Base-by-base conservation (phyloP, 2,329 filamentous ascomycete species). In the Paecilomyces niveus region DNA sequence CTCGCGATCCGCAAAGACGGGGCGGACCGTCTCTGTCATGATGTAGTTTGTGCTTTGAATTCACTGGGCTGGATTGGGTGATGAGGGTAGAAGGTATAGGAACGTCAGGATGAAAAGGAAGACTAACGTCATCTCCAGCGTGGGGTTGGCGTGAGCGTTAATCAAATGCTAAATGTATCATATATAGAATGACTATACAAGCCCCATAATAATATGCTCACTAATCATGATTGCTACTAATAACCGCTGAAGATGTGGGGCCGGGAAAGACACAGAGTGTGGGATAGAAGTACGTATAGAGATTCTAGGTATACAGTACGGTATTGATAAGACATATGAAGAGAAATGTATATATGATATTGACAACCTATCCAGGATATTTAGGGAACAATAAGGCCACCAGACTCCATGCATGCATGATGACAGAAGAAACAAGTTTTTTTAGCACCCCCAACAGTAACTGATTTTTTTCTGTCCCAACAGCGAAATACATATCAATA, bases 21-120 rank as follows among this genome's bases (percentile, higher is more conserved):
- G 67, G n/a, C 69, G 70, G 54, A 75, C 61, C 22, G 66, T 75
- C 63, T 75, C 71, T 35, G 63, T n/a, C 68, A 69, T 71, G 18
- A 11, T 33, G 6, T 26, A 1, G n/a, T n/a, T 54, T 24, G 11
- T 24, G 13, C 11, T 26, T 26, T 55, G 7, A 3, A 15, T 22
- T 21, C 39, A 11, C 21, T 22, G 29, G n/a, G 11, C 1, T 15
- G 39, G 29, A 3, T 22, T n/a, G 6, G 21, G 21, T 11, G 29
- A 51, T 18, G 31, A 26, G 50, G 10, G 13, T 22, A 45, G 15
- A 55, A 49, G 18, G 33, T 32, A 55, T 24, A 22, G 9, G 26
- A 26, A 26, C 24, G 5, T 26, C 24, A 26, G 24, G 24, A 26
- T 26, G 53, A 32, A 24, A 45, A 54, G 4, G 50, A 57, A 51